These are phyloP conservation scores for Avicennia marina DNA, from an alignment of 257 asterid species.

Conservation along the genomic window DNA sequence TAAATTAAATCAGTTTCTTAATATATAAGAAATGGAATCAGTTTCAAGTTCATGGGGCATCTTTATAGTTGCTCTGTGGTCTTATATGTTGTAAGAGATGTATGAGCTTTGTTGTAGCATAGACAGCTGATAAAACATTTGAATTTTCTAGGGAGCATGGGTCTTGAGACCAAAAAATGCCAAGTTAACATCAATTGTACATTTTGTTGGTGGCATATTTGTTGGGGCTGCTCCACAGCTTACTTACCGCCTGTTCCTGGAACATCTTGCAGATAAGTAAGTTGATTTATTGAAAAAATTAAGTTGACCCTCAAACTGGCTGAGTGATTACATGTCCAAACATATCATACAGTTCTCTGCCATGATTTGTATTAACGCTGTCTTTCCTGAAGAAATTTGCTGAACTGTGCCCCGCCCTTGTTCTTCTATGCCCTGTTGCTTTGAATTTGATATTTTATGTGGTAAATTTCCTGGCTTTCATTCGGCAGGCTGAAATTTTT, in stretches of 20 bases:
- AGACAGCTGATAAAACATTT: constrained; percentile 12
- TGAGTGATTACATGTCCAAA: background rate
- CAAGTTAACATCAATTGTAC: constrained; percentile 52
- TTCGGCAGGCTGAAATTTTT: no score
- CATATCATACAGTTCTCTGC: background rate
- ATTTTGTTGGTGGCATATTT: constrained; percentile 90
- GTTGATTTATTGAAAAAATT: constrained; percentile 18
- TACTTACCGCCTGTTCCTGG: constrained; percentile 85
- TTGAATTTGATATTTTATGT: no score
- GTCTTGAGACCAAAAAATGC: constrained; percentile 64
- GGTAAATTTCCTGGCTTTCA: no score
- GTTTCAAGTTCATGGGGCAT: background rate
- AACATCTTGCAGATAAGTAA: constrained; percentile 80
- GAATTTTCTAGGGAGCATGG: constrained; percentile 77
- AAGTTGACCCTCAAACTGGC: background rate
- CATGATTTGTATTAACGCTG: background rate
- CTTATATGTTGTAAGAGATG: constrained; percentile 1
- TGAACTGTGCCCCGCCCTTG: background rate
- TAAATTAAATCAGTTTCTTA: background rate
- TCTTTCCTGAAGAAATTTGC: constrained; percentile 1
- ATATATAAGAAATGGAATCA: background rate
- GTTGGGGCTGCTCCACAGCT: constrained; percentile 99
- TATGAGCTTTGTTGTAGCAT: background rate
- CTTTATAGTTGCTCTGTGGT: background rate
- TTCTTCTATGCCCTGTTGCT: constrained; percentile 14